Base-by-base conservation (phyloP, 192 early-diverging fungal species). In the Radiomyces spectabilis region DNA sequence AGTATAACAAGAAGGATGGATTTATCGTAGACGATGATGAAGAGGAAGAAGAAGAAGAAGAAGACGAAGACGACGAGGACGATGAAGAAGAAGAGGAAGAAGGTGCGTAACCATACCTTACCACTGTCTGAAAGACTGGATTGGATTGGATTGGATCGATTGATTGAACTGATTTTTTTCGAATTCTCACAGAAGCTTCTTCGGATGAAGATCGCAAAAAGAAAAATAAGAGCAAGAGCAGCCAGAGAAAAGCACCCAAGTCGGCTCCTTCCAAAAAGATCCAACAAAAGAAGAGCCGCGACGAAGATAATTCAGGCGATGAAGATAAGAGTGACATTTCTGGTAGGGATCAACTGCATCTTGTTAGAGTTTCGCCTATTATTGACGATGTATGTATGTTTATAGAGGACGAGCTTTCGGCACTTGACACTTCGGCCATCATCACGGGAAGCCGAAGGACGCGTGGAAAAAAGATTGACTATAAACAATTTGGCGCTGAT, bases 381-480 rank as follows among this genome's bases (percentile, higher is more conserved):
- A 13, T 19, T 21, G 25, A 40, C n/a, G n/a, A n/a, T n/a, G 21
- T 34, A 25, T n/a, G 13, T 33, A 16, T 51, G 55, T 18, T 4
- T 10, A 21, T 68, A 82, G 80, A 73, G n/a, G 79, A 76, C 30
- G 83, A 86, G 31, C 47, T 82, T 44, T 73, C 73, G 39, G 71
- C 63, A 44, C 61, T 88, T 33, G 83, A 88, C 49, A 75, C 62
- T 27, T 73, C 69, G 21, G 69, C 73, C 59, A 85, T 88, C 53
- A 88, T 88, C 52, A 57, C 59, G 30, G 63, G 65, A 19, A 77
- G 82, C 19, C 73, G 86, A 49, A 71, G 86, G 27, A 88, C 85
- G 15, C 63, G 86, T 34, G 86, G 86, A 12, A 77, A 76, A 47
- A 84, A 79, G 68, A 80, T 88, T 59, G 86, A 88, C 62, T 88